These are phyloP conservation scores for Pyracantha coccinea DNA, from an alignment of 331 rosid species.

Conservation along the genomic window DNA sequence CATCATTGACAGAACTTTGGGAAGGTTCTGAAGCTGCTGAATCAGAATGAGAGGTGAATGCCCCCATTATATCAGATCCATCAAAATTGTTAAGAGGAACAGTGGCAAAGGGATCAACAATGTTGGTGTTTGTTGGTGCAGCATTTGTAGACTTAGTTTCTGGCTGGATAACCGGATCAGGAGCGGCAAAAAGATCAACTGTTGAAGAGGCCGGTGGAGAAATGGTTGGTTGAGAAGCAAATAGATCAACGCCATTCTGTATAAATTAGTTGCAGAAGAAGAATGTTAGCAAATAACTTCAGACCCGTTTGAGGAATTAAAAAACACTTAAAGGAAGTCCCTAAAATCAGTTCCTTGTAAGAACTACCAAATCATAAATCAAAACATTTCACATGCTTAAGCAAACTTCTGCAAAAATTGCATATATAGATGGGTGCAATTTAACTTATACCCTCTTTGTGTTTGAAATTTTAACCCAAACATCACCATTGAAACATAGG, in stretches of 20 bases:
- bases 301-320: not conserved
- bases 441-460: not conserved
- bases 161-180: constrained; percentile 56
- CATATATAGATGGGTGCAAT: not conserved
- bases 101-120: constrained; percentile 82
- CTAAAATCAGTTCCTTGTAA: no score
- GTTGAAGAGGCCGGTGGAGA: constrained; percentile 51
- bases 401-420: not conserved
- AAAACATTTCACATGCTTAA: not conserved
- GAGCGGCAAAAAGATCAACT: constrained; percentile 58
- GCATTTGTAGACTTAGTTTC: constrained; percentile 42
- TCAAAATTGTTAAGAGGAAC: constrained; percentile 81
- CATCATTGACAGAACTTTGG: constrained; percentile 32
- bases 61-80: constrained; percentile 73
- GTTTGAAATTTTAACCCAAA: no score
- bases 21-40: constrained; percentile 51
- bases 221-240: constrained; percentile 57
- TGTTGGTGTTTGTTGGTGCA: constrained; percentile 30
- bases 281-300: constrained; percentile 1
- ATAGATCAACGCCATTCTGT: constrained; percentile 71
- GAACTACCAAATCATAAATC: no score
- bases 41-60: constrained; percentile 58
- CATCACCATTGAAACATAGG: not conserved
- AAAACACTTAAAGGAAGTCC: not conserved
- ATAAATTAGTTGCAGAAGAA: constrained; percentile 4